These are phyloP conservation scores for Clarireedia hainanense DNA, from an alignment of 2,329 filamentous ascomycete genomes.

Conservation along the genomic window DNA sequence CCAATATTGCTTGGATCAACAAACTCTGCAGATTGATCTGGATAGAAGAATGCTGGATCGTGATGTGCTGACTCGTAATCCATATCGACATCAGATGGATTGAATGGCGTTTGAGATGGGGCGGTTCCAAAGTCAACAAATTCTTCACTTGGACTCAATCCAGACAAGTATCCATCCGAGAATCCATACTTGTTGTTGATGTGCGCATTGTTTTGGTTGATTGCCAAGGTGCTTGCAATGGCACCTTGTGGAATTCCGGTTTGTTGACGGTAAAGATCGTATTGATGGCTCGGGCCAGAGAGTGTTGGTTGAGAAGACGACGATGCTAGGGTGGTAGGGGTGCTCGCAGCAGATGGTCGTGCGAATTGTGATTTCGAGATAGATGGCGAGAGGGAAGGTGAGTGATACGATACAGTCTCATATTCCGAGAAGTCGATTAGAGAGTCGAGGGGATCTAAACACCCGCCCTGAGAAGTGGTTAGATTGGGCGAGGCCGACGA, in stretches of 20 bases:
- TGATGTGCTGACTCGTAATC: constrained; percentile 51
- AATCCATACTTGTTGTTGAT: constrained; percentile 41
- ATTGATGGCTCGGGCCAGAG: constrained; percentile 84
- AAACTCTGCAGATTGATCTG: constrained; percentile 41
- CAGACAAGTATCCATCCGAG: constrained; percentile 36
- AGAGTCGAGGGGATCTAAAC: constrained; percentile 40
- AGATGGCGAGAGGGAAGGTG: constrained; percentile 51
- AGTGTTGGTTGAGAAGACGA: constrained; percentile 46
- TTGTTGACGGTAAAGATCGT: constrained; percentile 91
- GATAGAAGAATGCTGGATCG: constrained; percentile 59
- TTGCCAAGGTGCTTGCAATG: constrained; percentile 68
- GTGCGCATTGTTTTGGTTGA: constrained; percentile 55
- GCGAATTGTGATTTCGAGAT: constrained; percentile 46
- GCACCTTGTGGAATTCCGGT: constrained; percentile 85
- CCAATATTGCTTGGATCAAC: constrained; percentile 68
- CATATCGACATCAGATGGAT: constrained; percentile 60
- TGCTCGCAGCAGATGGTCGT: constrained; percentile 40
- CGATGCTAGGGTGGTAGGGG: constrained; percentile 45
- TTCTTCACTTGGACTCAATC: constrained; percentile 53
- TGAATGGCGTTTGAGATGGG: constrained; percentile 52
- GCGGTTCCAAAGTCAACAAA: constrained; percentile 66
- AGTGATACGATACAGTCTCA: constrained; percentile 52
- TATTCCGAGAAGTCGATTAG: constrained; percentile 56
- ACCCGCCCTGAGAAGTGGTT: constrained; percentile 20
- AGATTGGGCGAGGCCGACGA: background rate